Evolutionary conservation across 139 green algal genomes (phyloP).

Genomic region (Nannochloris sp.): DNA sequence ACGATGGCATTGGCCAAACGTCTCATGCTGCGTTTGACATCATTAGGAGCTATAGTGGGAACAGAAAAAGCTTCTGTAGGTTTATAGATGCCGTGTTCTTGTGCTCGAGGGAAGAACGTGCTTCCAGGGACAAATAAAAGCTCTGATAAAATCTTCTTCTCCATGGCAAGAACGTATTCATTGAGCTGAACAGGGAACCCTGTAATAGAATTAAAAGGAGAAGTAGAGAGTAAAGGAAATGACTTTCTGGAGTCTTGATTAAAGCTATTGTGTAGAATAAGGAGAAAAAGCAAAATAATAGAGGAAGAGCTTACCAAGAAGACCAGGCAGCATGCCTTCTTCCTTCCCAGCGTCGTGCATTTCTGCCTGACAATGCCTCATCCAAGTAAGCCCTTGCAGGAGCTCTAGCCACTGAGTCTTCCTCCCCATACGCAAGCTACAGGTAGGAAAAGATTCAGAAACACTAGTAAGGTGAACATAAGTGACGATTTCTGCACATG

Average conservation of each 20-base stretch:
- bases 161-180: not conserved
- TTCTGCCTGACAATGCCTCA: not conserved
- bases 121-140: slow-evolving; percentile 15
- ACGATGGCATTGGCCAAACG: not conserved
- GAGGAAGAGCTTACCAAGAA: no score
- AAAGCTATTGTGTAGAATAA: no score
- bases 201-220: not conserved
- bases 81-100: not conserved
- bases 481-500: not conserved
- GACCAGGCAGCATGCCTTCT: no score
- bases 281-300: not conserved
- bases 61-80: not conserved
- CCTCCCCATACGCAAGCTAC: not conserved
- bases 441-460: not conserved
- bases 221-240: not conserved
- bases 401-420: not conserved
- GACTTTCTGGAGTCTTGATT: not conserved
- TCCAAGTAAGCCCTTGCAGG: not conserved
- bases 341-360: no score
- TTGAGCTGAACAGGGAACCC: not conserved
- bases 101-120: slow-evolving; percentile 7
- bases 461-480: not conserved
- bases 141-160: slow-evolving; percentile 20
- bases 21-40: not conserved
- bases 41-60: not conserved